These are phyloP conservation scores for Claviceps fusiformis DNA, from an alignment of 2,329 filamentous ascomycete genomes.

Conservation along the genomic window DNA sequence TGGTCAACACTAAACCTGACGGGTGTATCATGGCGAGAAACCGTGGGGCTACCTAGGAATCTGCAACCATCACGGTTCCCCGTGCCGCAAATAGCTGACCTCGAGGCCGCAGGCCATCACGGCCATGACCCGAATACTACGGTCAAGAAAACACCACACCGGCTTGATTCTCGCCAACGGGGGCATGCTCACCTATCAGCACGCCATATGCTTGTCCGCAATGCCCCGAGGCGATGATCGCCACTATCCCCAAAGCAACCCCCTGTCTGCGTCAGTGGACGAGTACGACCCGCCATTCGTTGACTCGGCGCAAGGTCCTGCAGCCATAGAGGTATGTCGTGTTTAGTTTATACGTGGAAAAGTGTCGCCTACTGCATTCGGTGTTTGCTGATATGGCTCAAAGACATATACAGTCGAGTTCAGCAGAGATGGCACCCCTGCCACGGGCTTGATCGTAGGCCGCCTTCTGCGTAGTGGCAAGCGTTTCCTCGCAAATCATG, in stretches of 20 bases:
- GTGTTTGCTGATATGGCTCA: not conserved
- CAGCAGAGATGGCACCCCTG: constrained; percentile 10
- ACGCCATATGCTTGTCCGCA: constrained; percentile 44
- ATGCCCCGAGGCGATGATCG: constrained; percentile 16
- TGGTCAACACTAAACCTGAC: not conserved
- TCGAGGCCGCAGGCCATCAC: constrained; percentile 24
- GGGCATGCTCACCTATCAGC: constrained; percentile 51
- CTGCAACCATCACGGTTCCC: not conserved
- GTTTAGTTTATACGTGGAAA: too few relatives aligned
- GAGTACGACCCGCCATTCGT: constrained; percentile 8
- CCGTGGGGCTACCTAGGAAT: too few relatives aligned
- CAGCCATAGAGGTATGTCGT: constrained; percentile 12
- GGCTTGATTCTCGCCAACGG: constrained; percentile 53
- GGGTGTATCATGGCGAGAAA: too few relatives aligned
- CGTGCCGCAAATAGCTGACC: too few relatives aligned
- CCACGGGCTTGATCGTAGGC: constrained; percentile 12
- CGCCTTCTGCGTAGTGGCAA: constrained; percentile 9
- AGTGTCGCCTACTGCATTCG: too few relatives aligned
- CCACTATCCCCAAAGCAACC: constrained; percentile 9
- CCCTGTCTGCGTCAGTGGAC: constrained; percentile 4
- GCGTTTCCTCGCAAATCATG: constrained; percentile 17
- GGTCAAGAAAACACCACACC: constrained; percentile 28
- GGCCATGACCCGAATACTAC: constrained; percentile 40
- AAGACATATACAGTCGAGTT: constrained; percentile 20
- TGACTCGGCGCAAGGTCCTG: constrained; percentile 10